These are phyloP conservation scores for Begonia peltatifolia DNA, from an alignment of 306 rosid species.

Conservation along the genomic window DNA sequence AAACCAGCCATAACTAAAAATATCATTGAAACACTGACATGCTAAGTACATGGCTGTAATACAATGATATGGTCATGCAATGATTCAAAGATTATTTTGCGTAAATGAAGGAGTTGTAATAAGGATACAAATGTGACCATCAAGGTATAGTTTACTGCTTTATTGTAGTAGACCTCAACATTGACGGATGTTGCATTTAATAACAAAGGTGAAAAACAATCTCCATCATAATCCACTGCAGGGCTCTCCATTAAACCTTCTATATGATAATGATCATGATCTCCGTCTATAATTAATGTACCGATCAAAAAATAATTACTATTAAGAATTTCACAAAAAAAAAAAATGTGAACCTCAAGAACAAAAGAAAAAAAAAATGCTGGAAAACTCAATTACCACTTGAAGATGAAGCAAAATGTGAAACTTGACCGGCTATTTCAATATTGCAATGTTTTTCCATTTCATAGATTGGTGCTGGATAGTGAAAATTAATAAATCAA, in stretches of 20 bases:
- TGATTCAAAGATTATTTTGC: no score
- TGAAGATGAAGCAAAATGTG: slow-evolving; percentile 55
- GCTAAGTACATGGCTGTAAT: neutral
- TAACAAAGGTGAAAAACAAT: slow-evolving; percentile 78
- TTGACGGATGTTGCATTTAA: slow-evolving; percentile 86
- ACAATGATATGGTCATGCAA: no score
- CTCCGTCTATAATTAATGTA: slow-evolving; percentile 43
- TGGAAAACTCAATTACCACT: slow-evolving; percentile 65
- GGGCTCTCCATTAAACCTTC: slow-evolving; percentile 97
- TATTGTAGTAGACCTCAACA: slow-evolving; percentile 83
- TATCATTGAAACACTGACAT: neutral
- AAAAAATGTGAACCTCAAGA: neutral
- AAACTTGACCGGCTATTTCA: slow-evolving; percentile 85
- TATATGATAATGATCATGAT: slow-evolving; percentile 56
- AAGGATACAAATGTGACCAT: slow-evolving; percentile 99
- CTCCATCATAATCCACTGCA: slow-evolving; percentile 69
- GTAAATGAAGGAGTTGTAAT: neutral
- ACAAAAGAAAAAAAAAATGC: slow-evolving; percentile 8
- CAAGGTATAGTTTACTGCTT: slow-evolving; percentile 96
- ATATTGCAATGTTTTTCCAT: slow-evolving; percentile 93
- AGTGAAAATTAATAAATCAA: slow-evolving; percentile 11
- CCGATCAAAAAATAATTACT: neutral
- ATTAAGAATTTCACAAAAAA: neutral
- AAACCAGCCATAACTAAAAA: slow-evolving; percentile 13
- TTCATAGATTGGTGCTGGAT: slow-evolving; percentile 69